These are phyloP conservation scores for Lyophyllum shimeji DNA, from an alignment of 768 basidiomycete species.

Conservation along the genomic window DNA sequence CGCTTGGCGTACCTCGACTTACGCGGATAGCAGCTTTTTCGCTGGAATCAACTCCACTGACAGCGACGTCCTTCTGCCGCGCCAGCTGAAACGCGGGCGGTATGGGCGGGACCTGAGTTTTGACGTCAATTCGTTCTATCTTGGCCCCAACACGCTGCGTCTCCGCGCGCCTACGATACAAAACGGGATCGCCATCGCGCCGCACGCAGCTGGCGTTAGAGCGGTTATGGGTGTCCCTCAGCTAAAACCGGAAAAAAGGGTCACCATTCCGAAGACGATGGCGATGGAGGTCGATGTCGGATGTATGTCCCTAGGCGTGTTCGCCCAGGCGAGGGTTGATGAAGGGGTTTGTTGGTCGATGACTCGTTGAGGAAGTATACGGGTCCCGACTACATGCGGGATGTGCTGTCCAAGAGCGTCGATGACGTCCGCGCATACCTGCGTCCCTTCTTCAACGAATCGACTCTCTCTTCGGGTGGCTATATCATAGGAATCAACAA, in stretches of 20 bases:
- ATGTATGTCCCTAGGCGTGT: constrained; percentile 14
- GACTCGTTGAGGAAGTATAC: constrained; percentile 14
- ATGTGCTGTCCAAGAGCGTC: constrained; percentile 13
- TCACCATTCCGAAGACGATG: constrained; percentile 16
- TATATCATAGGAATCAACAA: neutral
- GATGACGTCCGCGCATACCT: constrained; percentile 15
- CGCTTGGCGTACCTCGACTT: constrained; percentile 21
- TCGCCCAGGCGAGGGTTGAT: neutral
- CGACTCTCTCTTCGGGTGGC: constrained; percentile 5
- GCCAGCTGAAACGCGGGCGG: constrained; percentile 11
- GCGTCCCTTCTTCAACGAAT: constrained; percentile 17
- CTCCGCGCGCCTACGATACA: constrained; percentile 6
- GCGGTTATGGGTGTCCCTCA: constrained; percentile 1
- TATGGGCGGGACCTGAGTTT: neutral
- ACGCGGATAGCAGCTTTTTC: constrained; percentile 17
- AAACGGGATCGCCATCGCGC: constrained; percentile 15
- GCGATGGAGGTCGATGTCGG: constrained; percentile 15
- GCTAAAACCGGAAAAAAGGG: constrained; percentile 17
- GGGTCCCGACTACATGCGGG: constrained; percentile 18
- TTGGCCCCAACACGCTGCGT: constrained; percentile 13
- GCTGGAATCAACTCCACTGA: constrained; percentile 19
- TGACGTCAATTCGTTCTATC: constrained; percentile 14
- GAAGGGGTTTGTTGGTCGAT: neutral
- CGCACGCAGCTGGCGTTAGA: constrained; percentile 14
- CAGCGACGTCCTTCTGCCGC: constrained; percentile 21